Conservation (phyloP, 1,284 basidiomycete species). For the Cutaneotrichosporon sp. region DNA sequence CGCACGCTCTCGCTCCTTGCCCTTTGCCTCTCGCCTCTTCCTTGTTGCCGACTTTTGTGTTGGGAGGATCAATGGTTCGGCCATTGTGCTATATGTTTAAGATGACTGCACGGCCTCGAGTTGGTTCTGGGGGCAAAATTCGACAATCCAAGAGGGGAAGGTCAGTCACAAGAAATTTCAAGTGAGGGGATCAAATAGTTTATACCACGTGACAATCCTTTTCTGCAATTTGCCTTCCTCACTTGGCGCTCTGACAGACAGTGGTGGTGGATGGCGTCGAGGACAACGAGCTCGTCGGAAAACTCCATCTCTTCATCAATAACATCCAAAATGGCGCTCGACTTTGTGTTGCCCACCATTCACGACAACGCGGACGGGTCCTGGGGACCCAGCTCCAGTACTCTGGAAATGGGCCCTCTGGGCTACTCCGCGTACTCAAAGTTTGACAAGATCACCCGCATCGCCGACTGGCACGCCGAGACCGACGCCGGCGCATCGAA, state of each 20-base stretch:
- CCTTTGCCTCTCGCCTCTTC: slow-evolving; percentile 22
- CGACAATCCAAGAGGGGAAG: neutral
- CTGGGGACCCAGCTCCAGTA: slow-evolving; percentile 53
- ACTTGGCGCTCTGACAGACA: neutral
- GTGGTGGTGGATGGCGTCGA: neutral
- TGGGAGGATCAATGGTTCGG: slow-evolving; percentile 1
- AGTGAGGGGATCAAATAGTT: slow-evolving; percentile 2
- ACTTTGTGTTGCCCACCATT: slow-evolving; percentile 52
- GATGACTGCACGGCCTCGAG: slow-evolving; percentile 2
- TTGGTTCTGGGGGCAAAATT: slow-evolving; percentile 6
- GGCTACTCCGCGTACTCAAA: slow-evolving; percentile 92
- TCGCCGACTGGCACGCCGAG: slow-evolving; percentile 92
- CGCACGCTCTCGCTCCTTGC: slow-evolving; percentile 32
- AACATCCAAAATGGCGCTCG: slow-evolving; percentile 38
- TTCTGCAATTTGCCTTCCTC: neutral
- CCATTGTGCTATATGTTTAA: slow-evolving; percentile 3
- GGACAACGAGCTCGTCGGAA: slow-evolving; percentile 12
- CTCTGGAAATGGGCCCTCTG: slow-evolving; percentile 23
- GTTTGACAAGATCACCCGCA: slow-evolving; percentile 94
- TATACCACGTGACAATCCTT: slow-evolving; percentile 5
- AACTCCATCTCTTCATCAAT: slow-evolving; percentile 11
- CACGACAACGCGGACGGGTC: slow-evolving; percentile 54
- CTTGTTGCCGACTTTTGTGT: neutral
- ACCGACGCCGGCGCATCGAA: slow-evolving; percentile 60
- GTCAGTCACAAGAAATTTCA: slow-evolving; percentile 12